phyloP scores from a whole-genome alignment of 2,329 filamentous ascomycete species.

The Diaporthe nobilis region DNA sequence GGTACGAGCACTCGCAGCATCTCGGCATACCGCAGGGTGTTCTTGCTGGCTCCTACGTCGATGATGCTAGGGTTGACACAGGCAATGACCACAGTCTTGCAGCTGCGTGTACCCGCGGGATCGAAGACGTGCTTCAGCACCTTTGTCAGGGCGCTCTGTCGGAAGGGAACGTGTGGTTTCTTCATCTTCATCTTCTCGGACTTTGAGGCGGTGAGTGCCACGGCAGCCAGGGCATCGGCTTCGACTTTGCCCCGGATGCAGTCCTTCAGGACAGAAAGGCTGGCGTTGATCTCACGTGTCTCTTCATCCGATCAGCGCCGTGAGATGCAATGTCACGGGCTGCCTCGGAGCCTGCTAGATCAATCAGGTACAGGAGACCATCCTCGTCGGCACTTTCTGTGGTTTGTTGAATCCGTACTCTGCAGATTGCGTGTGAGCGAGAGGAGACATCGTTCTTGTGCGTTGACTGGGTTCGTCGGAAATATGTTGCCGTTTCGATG shows the following conservation, averaged over 20 bases:
- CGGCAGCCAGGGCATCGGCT: slow-evolving; percentile 48
- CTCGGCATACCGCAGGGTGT: slow-evolving; percentile 56
- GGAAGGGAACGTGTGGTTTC: slow-evolving; percentile 59
- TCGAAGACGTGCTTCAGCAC: slow-evolving; percentile 66
- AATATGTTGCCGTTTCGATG: background rate
- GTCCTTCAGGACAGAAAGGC: slow-evolving; percentile 65
- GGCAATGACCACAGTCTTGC: slow-evolving; percentile 61
- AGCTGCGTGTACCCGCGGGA: slow-evolving; percentile 53
- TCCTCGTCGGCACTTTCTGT: background rate
- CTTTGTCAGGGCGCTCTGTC: slow-evolving; percentile 62
- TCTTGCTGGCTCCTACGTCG: slow-evolving; percentile 61
- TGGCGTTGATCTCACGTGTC: slow-evolving; percentile 45
- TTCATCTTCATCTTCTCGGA: slow-evolving; percentile 45
- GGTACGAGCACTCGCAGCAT: background rate
- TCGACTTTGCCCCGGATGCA: slow-evolving; percentile 63
- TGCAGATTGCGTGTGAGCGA: background rate
- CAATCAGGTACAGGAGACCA: background rate
- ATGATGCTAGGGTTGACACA: slow-evolving; percentile 63
- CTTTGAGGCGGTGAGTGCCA: background rate
- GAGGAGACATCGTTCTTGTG: background rate
- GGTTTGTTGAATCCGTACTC: background rate
- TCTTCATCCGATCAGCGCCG: background rate
- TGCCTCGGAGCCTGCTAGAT: background rate
- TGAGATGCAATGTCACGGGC: background rate
- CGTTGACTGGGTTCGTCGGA: background rate